A percentile compares a stretch with the other conserved stretches of the same genome.
Evolutionary conservation across 805 yeast genomes (phyloP).

Genomic region (Pichia paraexigua): DNA sequence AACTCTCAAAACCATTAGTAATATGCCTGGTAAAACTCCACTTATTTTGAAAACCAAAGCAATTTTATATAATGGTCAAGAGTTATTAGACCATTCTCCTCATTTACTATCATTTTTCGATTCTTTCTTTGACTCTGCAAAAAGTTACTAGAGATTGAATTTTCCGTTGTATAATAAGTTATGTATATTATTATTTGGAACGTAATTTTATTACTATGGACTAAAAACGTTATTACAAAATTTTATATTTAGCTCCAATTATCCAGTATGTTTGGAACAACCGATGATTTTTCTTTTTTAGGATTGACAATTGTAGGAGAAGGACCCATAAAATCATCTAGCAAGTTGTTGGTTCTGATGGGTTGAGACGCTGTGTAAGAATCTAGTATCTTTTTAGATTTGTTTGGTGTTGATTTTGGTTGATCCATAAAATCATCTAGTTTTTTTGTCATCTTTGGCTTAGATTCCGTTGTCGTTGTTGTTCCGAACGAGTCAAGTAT

Average conservation of each 20-base stretch:
- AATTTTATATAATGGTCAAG: conserved; percentile 16
- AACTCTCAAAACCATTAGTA: conserved; percentile 2
- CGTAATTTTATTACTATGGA: neutral
- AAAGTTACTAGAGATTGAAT: neutral
- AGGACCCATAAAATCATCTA: neutral
- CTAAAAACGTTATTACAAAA: neutral
- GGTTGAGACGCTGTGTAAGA: neutral
- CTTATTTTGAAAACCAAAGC: conserved; percentile 12
- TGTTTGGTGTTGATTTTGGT: neutral
- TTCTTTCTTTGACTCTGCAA: conserved; percentile 13
- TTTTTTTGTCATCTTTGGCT: neutral
- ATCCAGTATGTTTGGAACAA: conserved; percentile 73
- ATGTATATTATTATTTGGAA: neutral
- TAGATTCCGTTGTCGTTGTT: neutral
- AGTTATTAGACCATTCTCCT: conserved; percentile 15
- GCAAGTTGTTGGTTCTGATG: neutral
- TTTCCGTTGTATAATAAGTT: neutral
- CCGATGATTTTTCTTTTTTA: conserved; percentile 10
- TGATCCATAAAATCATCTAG: conserved; percentile 4
- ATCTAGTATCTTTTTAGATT: neutral
- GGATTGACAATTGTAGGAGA: neutral
- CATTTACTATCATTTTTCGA: conserved; percentile 18
- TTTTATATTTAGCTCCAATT: conserved; percentile 29
- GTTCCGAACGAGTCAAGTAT: neutral
- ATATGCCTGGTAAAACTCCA: conserved; percentile 8